These are phyloP conservation scores for Amesomyces nigricolor DNA, from an alignment of 2,329 filamentous ascomycete genomes.

Conservation along the genomic window DNA sequence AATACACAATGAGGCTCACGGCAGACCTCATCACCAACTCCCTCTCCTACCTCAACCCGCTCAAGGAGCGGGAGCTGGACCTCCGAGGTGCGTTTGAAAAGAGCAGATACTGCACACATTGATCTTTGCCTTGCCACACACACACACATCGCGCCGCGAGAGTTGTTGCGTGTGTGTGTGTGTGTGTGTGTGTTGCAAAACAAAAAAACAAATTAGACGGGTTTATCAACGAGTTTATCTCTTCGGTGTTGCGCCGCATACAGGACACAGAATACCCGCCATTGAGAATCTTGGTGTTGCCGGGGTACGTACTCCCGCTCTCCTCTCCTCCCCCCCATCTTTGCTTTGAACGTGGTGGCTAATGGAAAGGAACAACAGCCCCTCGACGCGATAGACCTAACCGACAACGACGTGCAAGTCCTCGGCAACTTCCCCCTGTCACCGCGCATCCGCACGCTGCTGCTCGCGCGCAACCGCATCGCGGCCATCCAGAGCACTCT, in stretches of 20 bases:
- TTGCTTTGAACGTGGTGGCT: conserved; percentile 7
- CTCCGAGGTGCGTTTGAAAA: conserved; percentile 97
- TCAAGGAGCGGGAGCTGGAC: conserved; percentile 98
- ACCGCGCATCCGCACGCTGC: conserved; percentile 78
- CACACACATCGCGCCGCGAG: background rate
- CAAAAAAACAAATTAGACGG: conserved; percentile 4
- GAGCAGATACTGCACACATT: conserved; percentile 93
- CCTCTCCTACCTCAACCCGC: conserved; percentile 95
- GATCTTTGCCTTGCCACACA: conserved; percentile 46
- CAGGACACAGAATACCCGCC: conserved; percentile 95
- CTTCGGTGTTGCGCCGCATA: conserved; percentile 34
- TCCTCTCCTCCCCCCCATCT: conserved; percentile 5
- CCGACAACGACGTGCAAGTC: conserved; percentile 91
- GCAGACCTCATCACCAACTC: conserved; percentile 90
- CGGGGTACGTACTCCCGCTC: conserved; percentile 55
- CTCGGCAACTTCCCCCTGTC: conserved; percentile 91
- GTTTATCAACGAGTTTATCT: conserved; percentile 16
- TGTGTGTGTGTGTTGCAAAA: conserved; percentile 8
- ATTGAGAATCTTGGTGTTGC: conserved; percentile 98
- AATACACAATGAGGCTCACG: conserved; percentile 77
- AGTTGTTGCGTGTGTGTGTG: background rate
- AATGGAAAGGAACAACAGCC: conserved; percentile 49
- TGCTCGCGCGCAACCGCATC: conserved; percentile 86
- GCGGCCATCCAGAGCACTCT: conserved; percentile 72
- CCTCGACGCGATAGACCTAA: conserved; percentile 95